Conservation (phyloP, 208 protist species). For the Leishmania amazonensis region DNA sequence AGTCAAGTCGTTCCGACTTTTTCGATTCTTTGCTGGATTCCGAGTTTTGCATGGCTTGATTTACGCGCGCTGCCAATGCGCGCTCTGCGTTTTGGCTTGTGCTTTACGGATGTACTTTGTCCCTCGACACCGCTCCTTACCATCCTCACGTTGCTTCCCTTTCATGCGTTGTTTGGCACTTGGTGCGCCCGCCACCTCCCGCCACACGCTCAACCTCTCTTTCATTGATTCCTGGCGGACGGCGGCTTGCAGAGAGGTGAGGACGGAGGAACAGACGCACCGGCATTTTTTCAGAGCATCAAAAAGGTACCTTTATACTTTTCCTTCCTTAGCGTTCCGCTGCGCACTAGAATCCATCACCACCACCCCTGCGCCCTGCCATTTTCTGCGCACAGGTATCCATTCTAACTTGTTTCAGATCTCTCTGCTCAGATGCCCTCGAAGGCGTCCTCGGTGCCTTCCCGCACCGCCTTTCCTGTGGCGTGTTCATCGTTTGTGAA, state of each 20-base stretch:
- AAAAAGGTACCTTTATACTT: not conserved
- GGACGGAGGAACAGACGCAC: not conserved
- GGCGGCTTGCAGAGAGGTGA: not conserved
- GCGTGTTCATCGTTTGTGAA: conserved; percentile 17
- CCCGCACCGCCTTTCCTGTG: not conserved
- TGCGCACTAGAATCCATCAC: not conserved
- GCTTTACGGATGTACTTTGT: not conserved
- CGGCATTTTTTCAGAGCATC: not conserved
- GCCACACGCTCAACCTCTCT: no score
- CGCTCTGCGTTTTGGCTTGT: no score
- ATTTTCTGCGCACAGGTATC: not conserved
- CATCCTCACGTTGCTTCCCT: not conserved
- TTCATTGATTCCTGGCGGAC: not conserved
- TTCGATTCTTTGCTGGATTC: not conserved
- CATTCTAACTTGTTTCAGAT: not conserved
- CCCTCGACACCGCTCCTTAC: not conserved
- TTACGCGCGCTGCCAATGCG: not conserved
- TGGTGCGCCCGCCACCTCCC: no score
- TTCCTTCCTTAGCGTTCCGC: not conserved
- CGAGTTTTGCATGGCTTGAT: not conserved
- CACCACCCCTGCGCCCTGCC: not conserved
- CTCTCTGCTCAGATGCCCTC: conserved; percentile 1
- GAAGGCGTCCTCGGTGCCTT: not conserved
- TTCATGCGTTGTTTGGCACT: not conserved
- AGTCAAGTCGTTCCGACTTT: not conserved